Evolutionary conservation across 192 early-diverging fungal genomes (phyloP), one percentile per base, ranked within the genome.

Genomic region (Coemansia interrupta): DNA sequence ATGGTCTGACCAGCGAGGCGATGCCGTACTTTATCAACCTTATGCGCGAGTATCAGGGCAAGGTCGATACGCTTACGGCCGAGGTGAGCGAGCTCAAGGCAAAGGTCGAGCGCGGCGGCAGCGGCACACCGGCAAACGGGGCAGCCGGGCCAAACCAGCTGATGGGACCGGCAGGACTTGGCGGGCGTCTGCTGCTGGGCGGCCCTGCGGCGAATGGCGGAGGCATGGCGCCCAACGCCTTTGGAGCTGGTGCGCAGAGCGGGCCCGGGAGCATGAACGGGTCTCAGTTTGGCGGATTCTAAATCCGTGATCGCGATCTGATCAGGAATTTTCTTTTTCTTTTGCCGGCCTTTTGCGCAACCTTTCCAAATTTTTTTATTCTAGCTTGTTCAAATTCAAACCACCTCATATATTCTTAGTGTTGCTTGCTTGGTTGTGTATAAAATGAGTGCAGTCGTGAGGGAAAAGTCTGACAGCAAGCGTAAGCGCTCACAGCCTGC

Each of bases 1-100:
- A 94, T 63, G 83, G 86, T 2, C 72, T 94, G 70, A 86, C 81
- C 47, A 96, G 97, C 67, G 95, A 94, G 83, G 90, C 95, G 9
- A 96, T 97, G 93, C 97, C 97, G 14, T 98, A 94, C 72, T 88
- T 97, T 80, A 91, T 99, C 57, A 92, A 99, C 60, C 80, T 86
- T 42, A 80, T 89, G 68, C 85, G 93, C 47, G 94, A 97, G 79
- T 90, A 89, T 68, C 86, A 88, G 68, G 69, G 48, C 39, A 95
- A 95, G 86, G 91, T 97, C 39, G 81, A 84, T 29, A 23, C 60
- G 28, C 73, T 89, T 64, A 81, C 79, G 3, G 76, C 82, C 28
- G 80, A 85, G 56, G 78, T 86, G 22, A 65, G 62, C 43, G 85
- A 87, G 38, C 63, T 86, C 22, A 81, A 83, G 58, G 62, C 66